Conservation (phyloP, 1,284 basidiomycete species). For the Flammula alnicola region DNA sequence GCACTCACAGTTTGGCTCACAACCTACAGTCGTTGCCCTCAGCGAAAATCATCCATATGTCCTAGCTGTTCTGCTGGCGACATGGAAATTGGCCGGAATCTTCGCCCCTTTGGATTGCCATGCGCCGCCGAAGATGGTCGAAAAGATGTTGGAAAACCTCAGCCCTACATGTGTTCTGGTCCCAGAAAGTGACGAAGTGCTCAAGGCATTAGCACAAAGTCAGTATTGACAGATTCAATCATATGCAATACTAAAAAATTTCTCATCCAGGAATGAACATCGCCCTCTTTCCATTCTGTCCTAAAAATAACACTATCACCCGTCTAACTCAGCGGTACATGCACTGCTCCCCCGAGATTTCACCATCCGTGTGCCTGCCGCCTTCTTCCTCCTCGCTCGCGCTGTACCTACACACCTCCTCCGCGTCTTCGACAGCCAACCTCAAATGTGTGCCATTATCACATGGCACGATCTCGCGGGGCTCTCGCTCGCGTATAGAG, state of each 20-base stretch:
- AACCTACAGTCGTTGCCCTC: slow-evolving; percentile 31
- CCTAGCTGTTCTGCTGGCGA: slow-evolving; percentile 31
- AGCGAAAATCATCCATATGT: slow-evolving; percentile 36
- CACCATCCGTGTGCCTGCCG: neutral
- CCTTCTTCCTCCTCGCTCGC: slow-evolving; percentile 19
- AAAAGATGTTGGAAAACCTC: slow-evolving; percentile 31
- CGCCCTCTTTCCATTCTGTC: slow-evolving; percentile 10
- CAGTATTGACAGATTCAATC: slow-evolving; percentile 2
- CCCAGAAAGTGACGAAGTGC: slow-evolving; percentile 19
- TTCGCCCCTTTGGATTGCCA: slow-evolving; percentile 34
- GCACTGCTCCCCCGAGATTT: slow-evolving; percentile 6
- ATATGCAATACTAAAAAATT: no score
- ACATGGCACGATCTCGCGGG: slow-evolving; percentile 26
- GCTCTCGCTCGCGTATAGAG: slow-evolving; percentile 17
- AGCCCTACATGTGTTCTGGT: slow-evolving; percentile 28
- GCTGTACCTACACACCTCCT: slow-evolving; percentile 35
- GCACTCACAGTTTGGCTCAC: slow-evolving; percentile 19
- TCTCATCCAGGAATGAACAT: slow-evolving; percentile 22
- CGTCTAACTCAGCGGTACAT: slow-evolving; percentile 26
- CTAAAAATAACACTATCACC: slow-evolving; percentile 27
- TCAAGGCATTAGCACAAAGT: slow-evolving; percentile 24
- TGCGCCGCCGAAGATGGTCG: slow-evolving; percentile 31
- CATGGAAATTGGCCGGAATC: slow-evolving; percentile 35
- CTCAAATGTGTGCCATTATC: slow-evolving; percentile 36
- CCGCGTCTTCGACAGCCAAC: slow-evolving; percentile 31